Base-by-base conservation (phyloP, 371 early-diverging fungal genomes). In the Globomyces sp. region DNA sequence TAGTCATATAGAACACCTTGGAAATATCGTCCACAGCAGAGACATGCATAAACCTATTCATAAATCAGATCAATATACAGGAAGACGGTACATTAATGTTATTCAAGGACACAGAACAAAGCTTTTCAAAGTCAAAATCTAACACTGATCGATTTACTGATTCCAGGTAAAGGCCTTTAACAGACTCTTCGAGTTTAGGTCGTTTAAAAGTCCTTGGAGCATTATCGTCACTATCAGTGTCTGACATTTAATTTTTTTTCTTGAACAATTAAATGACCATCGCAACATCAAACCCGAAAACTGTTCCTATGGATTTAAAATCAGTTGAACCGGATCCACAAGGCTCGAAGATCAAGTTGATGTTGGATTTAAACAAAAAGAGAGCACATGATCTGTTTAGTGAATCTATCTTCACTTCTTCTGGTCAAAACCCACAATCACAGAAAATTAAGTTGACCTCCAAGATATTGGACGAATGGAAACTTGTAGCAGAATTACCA, bases 121-220 rank as follows among this genome's bases (percentile, higher is more conserved):
- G 87, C 69, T 96, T 94, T 72, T 97, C 98, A 74, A 97, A 96
- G 74, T 99, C 99, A 83, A 98, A 99, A 80, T 99, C 98, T 40
- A 99, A 83, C 81, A 86, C 84, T 69, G 87, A 80, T n/a, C 98
- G 86, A 74, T 93, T 86, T 68, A 96, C 87, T 9, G 82, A 80
- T 46, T 80, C 80, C 42, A 82, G 73, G 57, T 72, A 82, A 50
- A 80, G 63, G 4, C 77, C 79, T 13, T 60, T 66, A n/a, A 59
- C 55, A 24, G 24, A 24, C 43, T 52, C 48, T 42, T 6, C 53
- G 42, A 6, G 62, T 34, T 49, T 61, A n/a, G 8, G 63, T 51
- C 43, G 43, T 10, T 41, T 64, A 10, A 42, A 42, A 42, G 48
- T 40, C 6, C n/a, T 43, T 46, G 5, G 24, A 42, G 34, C 45